A percentile compares a stretch with the other conserved stretches of the same genome.
These are phyloP conservation scores for Aristolochia contorta DNA, from an alignment of 164 flowering plant species.

Conservation along the genomic window DNA sequence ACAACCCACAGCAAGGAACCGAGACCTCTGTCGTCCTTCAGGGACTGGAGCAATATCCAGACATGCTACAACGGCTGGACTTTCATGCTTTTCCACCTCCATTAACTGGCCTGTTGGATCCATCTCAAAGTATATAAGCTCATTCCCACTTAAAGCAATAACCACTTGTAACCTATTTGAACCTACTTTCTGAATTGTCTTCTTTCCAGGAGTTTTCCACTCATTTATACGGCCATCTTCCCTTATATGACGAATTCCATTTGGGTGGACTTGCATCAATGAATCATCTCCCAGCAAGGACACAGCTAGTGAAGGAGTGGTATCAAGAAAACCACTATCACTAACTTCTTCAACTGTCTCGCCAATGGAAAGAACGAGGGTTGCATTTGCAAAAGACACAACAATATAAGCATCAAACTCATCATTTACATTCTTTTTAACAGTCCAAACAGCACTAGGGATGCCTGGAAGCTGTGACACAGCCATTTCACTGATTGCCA, in stretches of 20 bases:
- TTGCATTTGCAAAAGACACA: constrained; percentile 93
- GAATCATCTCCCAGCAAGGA: constrained; percentile 96
- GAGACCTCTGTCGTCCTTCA: constrained; percentile 95
- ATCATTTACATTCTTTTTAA: constrained; percentile 83
- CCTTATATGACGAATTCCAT: constrained; percentile 97
- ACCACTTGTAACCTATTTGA: too few relatives aligned
- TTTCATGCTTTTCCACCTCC: too few relatives aligned
- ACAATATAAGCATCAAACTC: constrained; percentile 99
- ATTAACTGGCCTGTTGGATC: too few relatives aligned
- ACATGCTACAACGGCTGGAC: constrained; percentile 95
- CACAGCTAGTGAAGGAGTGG: constrained; percentile 92
- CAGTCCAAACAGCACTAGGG: constrained; percentile 98
- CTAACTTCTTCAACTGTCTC: constrained; percentile 99
- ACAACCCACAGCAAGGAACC: constrained; percentile 98
- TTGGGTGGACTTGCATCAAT: constrained; percentile 97
- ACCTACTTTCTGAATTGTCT: constrained; percentile 91
- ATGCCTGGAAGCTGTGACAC: constrained; percentile 95
- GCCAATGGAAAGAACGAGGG: constrained; percentile 97
- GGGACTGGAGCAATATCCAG: constrained; percentile 99
- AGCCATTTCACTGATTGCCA: constrained; percentile 98
- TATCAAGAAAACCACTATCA: constrained; percentile 95
- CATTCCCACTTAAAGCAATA: too few relatives aligned
- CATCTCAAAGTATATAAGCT: too few relatives aligned
- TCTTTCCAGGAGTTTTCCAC: constrained; percentile 99
- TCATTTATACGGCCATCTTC: constrained; percentile 97